Evolutionary conservation across 2,329 filamentous ascomycete genomes (phyloP).

Genomic region (Rutstroemia sp.): DNA sequence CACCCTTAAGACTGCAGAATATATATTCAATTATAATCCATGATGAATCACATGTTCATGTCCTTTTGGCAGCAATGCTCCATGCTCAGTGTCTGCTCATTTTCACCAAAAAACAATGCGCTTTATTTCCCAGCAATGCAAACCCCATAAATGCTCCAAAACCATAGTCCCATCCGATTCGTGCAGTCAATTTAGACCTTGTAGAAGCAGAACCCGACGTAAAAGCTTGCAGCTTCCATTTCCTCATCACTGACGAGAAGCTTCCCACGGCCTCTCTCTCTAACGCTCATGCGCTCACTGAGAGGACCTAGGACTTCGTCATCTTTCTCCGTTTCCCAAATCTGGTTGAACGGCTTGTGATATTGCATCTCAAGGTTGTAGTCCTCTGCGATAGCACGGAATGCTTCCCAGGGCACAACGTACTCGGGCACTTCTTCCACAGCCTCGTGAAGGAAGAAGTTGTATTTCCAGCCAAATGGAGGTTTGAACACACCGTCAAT

Average conservation of each 20-base stretch:
- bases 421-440: slow-evolving; percentile 96
- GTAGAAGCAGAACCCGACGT: slow-evolving; percentile 94
- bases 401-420: slow-evolving; percentile 96
- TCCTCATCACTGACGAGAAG: slow-evolving; percentile 76
- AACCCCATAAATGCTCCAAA: background rate
- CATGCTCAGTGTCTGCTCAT: too few relatives aligned
- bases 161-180: background rate
- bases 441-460: slow-evolving; percentile 90
- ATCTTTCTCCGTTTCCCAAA: slow-evolving; percentile 88
- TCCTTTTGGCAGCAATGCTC: too few relatives aligned
- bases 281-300: slow-evolving; percentile 93
- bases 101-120: too few relatives aligned
- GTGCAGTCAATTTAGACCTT: slow-evolving; percentile 55
- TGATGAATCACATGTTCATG: too few relatives aligned
- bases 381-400: slow-evolving; percentile 89
- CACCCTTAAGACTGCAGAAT: too few relatives aligned
- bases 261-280: slow-evolving; percentile 56
- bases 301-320: slow-evolving; percentile 73
- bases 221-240: slow-evolving; percentile 87
- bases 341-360: slow-evolving; percentile 80
- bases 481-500: slow-evolving; percentile 87
- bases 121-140: background rate
- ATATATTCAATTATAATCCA: too few relatives aligned
- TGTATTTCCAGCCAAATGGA: slow-evolving; percentile 97
- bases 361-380: slow-evolving; percentile 96